A percentile compares a stretch with the other conserved stretches of the same genome.
These are phyloP conservation scores for Neopestalotiopsis clavispora DNA, from an alignment of 2,329 filamentous ascomycete genomes.

Conservation along the genomic window DNA sequence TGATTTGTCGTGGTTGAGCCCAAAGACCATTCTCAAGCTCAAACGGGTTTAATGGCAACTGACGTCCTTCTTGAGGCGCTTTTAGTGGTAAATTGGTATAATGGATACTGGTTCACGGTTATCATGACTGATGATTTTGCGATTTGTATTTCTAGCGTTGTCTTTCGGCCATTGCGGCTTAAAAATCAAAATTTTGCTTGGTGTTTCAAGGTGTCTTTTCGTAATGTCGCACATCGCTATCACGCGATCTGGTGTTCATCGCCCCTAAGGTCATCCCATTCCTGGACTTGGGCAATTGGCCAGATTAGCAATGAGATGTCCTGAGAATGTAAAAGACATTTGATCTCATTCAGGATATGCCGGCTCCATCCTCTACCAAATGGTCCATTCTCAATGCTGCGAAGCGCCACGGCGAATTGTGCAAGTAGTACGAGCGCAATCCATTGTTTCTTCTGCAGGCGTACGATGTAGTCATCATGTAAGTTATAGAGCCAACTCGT, in stretches of 20 bases:
- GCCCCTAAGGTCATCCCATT: background rate
- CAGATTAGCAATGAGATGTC: background rate
- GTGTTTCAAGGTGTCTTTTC: no score
- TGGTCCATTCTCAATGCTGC: slow-evolving; percentile 15
- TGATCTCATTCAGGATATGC: slow-evolving; percentile 16
- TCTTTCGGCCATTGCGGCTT: no score
- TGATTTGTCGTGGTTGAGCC: background rate
- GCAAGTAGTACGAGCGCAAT: slow-evolving; percentile 11
- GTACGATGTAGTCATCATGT: slow-evolving; percentile 10
- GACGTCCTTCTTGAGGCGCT: no score
- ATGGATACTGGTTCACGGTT: no score
- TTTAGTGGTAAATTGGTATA: no score
- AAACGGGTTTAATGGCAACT: background rate
- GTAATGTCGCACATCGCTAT: no score
- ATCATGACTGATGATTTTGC: no score
- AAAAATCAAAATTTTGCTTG: no score
- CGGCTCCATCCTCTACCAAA: slow-evolving; percentile 17
- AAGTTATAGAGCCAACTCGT: slow-evolving; percentile 18
- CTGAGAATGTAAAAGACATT: background rate
- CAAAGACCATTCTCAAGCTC: background rate
- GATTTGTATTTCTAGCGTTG: no score
- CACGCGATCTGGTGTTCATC: no score
- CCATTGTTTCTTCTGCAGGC: background rate
- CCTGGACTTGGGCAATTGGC: background rate
- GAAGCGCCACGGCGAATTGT: slow-evolving; percentile 13